Evolutionary conservation across 1,139 yeast species (phyloP).

Genomic region (Magnusiomyces fungicola): DNA sequence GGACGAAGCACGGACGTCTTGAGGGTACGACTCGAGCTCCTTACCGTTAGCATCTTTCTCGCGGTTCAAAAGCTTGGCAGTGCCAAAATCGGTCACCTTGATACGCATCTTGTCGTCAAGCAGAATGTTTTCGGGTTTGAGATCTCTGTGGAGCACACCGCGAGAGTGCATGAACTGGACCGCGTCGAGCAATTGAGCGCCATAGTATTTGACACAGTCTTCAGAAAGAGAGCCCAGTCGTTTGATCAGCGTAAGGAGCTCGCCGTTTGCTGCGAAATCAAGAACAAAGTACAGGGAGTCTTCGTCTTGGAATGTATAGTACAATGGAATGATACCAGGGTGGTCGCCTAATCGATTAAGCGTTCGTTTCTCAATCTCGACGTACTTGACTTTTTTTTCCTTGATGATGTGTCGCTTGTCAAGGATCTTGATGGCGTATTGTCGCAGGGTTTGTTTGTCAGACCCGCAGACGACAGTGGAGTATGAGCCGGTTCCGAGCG

Average conservation of each 20-base stretch:
- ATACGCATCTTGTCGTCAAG: constrained; percentile 74
- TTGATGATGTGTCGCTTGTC: constrained; percentile 91
- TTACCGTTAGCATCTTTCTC: constrained; percentile 33
- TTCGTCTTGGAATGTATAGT: constrained; percentile 91
- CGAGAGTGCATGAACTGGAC: constrained; percentile 70
- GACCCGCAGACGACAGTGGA: constrained; percentile 87
- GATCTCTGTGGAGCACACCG: constrained; percentile 90
- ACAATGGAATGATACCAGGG: constrained; percentile 81
- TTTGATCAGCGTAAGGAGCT: constrained; percentile 70
- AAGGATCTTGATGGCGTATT: constrained; percentile 85
- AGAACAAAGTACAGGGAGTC: constrained; percentile 82
- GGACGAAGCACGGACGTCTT: constrained; percentile 66
- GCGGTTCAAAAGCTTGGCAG: constrained; percentile 71
- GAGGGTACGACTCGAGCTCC: constrained; percentile 29
- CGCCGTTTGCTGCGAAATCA: constrained; percentile 92
- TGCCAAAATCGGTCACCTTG: constrained; percentile 96
- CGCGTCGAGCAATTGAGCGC: constrained; percentile 81
- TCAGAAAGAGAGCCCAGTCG: constrained; percentile 73
- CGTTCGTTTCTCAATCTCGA: constrained; percentile 91
- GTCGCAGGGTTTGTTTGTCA: constrained; percentile 61
- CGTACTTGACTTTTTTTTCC: constrained; percentile 93
- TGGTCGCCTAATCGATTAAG: constrained; percentile 76
- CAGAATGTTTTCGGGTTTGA: constrained; percentile 84
- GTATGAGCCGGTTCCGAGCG: constrained; percentile 93
- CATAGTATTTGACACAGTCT: constrained; percentile 61